A percentile compares a stretch with the other conserved stretches of the same genome.
These are phyloP conservation scores for Alternaria viburni DNA, from an alignment of 2,329 filamentous ascomycete species.

Conservation along the genomic window DNA sequence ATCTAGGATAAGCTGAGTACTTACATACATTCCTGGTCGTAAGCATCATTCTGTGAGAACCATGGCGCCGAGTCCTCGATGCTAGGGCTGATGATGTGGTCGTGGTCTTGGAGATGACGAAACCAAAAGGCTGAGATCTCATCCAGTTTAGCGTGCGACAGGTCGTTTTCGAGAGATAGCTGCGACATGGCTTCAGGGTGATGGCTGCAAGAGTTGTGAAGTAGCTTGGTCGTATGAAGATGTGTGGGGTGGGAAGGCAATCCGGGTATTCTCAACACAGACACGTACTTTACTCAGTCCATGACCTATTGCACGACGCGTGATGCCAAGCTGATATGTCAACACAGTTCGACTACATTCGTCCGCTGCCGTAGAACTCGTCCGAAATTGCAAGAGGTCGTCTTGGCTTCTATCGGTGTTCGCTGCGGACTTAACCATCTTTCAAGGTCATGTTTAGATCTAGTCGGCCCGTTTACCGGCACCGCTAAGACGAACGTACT, in stretches of 20 bases:
- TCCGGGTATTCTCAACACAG: background rate
- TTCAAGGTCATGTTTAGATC: background rate
- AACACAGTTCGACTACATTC: background rate
- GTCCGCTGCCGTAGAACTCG: background rate
- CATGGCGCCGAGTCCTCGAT: constrained; percentile 5
- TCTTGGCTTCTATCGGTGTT: background rate
- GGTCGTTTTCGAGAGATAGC: background rate
- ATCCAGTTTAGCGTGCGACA: background rate
- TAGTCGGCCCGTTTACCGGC: background rate
- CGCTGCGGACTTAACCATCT: background rate
- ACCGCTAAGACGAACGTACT: background rate
- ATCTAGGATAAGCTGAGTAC: background rate
- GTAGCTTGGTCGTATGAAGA: background rate
- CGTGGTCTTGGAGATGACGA: constrained; percentile 1
- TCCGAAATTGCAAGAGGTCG: background rate
- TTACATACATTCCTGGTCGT: constrained; percentile 1
- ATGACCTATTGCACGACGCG: background rate
- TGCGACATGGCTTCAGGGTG: background rate
- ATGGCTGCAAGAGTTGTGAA: background rate
- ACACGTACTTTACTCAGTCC: background rate
- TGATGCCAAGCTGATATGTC: background rate
- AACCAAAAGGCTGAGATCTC: background rate
- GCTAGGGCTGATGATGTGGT: constrained; percentile 6
- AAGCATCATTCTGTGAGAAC: constrained; percentile 5
- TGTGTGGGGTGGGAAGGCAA: background rate